Evolutionary conservation across 1,284 basidiomycete species (phyloP).

Genomic region (Cryptococcus sp.): DNA sequence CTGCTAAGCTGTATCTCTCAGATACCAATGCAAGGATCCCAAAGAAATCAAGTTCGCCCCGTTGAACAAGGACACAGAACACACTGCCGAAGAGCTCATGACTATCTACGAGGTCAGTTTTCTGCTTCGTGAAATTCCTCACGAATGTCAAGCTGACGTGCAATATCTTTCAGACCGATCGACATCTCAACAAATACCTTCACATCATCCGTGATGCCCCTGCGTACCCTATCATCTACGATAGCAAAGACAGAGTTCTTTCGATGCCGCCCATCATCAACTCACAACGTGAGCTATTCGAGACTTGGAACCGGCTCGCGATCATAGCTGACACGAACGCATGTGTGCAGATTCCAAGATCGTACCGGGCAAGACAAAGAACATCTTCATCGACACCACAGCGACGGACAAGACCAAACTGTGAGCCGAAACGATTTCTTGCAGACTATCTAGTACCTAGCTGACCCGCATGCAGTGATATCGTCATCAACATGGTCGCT

Average conservation of each 20-base stretch:
- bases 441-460: not conserved
- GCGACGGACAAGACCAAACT: conserved; percentile 98
- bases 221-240: conserved; percentile 98
- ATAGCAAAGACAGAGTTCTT: conserved; percentile 78
- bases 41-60: conserved; percentile 88
- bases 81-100: conserved; percentile 84
- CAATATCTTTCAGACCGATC: conserved; percentile 68
- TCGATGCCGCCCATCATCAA: conserved; percentile 99
- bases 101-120: conserved; percentile 75
- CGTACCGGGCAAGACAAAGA: conserved; percentile 79
- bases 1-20: conserved; percentile 9
- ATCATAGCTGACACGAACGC: conserved; percentile 9
- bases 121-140: not conserved
- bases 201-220: conserved; percentile 92
- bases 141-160: conserved; percentile 1
- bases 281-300: conserved; percentile 64
- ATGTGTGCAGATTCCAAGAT: conserved; percentile 76
- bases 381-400: conserved; percentile 96
- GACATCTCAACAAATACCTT: conserved; percentile 85
- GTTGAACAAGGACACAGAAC: conserved; percentile 71
- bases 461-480: conserved; percentile 55
- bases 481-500: conserved; percentile 90
- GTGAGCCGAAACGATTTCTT: conserved; percentile 14
- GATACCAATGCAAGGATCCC: conserved; percentile 87
- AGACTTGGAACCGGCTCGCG: conserved; percentile 6